Conservation (phyloP, 75 land plant genomes). For the Pinus taeda region DNA sequence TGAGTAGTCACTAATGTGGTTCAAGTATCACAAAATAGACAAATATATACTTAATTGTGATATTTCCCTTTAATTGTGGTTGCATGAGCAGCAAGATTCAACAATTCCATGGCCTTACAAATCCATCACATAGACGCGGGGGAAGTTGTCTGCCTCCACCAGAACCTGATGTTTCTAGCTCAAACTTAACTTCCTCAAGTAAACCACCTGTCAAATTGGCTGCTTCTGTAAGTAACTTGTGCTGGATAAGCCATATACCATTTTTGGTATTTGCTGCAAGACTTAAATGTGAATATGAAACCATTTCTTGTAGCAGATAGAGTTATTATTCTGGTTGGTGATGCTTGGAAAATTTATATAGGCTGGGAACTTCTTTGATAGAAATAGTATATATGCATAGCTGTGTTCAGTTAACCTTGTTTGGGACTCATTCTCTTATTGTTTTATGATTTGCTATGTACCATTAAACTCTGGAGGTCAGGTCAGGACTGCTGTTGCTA, state of each 20-base stretch:
- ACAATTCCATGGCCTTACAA: conserved; percentile 53
- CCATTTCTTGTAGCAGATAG: not conserved
- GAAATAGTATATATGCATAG: not conserved
- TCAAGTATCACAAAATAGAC: not conserved
- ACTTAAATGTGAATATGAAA: not conserved
- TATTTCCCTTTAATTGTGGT: not conserved
- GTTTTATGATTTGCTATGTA: not conserved
- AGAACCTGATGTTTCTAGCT: conserved; percentile 40
- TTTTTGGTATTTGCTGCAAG: not conserved
- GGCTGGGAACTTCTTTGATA: not conserved
- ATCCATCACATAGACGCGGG: conserved; percentile 49
- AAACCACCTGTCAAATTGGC: conserved; percentile 29
- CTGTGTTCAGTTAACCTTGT: not conserved
- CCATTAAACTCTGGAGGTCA: conserved; percentile 13
- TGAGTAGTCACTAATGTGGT: no score
- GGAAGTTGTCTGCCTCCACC: conserved; percentile 76
- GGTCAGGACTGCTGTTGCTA: conserved; percentile 34
- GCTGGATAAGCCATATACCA: not conserved
- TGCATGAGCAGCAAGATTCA: conserved; percentile 47
- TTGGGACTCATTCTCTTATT: not conserved
- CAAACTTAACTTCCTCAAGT: conserved; percentile 9
- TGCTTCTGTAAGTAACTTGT: conserved; percentile 29
- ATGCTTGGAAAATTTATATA: not conserved
- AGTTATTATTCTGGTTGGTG: not conserved
- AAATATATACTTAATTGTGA: not conserved